Percentiles rank a stretch among this genome's conserved stretches.
Conservation (phyloP, 495 filamentous ascomycete species). For the Staphylotrichum tortipilum region DNA sequence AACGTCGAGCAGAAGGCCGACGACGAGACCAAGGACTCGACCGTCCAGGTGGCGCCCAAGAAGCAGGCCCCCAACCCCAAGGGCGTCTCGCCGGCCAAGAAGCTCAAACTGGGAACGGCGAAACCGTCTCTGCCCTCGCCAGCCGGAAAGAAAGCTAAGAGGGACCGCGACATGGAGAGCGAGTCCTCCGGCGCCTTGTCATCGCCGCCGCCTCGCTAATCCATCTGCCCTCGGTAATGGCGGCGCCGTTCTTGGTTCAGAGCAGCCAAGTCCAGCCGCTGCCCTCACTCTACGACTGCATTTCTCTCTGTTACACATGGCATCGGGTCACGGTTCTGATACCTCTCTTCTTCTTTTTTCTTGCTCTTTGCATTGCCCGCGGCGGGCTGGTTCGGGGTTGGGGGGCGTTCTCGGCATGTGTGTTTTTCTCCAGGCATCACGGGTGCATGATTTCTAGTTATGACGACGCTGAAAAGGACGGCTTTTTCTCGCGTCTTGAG, state of each 20-base stretch:
- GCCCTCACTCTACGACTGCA: background rate
- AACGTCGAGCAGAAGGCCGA: conserved; percentile 35
- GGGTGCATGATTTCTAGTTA: background rate
- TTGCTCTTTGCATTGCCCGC: conserved; percentile 19
- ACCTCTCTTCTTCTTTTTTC: too few species aligned
- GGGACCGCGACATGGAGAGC: conserved; percentile 37
- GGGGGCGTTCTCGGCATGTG: conserved; percentile 15
- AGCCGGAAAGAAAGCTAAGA: conserved; percentile 31
- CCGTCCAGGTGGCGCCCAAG: conserved; percentile 38
- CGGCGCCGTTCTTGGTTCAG: background rate
- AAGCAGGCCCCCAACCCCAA: conserved; percentile 29
- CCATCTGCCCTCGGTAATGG: background rate
- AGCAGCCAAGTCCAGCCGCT: background rate
- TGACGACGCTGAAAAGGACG: background rate
- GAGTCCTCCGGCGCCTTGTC: conserved; percentile 45
- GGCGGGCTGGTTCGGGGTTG: conserved; percentile 8
- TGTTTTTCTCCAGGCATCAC: conserved; percentile 1
- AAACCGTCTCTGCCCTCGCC: conserved; percentile 33
- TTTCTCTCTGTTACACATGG: conserved; percentile 11
- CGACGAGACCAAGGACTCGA: conserved; percentile 31
- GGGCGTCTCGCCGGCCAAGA: conserved; percentile 36
- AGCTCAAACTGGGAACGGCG: conserved; percentile 32
- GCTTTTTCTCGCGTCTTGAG: too few species aligned
- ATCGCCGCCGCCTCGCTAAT: conserved; percentile 31
- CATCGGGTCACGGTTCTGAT: conserved; percentile 19